phyloP scores from a whole-genome alignment of 1,139 yeast genomes.

The Kodamaea derodonti region DNA sequence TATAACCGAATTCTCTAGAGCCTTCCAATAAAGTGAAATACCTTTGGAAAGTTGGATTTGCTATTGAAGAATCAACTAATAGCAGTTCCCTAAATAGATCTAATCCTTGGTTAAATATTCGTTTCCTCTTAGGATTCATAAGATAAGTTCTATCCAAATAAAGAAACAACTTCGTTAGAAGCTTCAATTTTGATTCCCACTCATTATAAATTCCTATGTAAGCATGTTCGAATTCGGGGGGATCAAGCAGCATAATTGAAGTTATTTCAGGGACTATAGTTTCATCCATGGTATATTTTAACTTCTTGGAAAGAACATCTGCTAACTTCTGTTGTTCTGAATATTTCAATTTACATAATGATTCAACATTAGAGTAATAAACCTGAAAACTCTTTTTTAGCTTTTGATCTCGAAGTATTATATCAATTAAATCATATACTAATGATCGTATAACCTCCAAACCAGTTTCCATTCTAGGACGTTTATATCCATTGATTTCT shows the following conservation, averaged over 20 bases:
- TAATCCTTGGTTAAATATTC: slow-evolving; percentile 6
- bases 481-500: slow-evolving; percentile 9
- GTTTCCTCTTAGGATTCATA: slow-evolving; percentile 22
- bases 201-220: slow-evolving; percentile 18
- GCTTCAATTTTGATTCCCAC: slow-evolving; percentile 25
- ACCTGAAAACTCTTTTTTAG: slow-evolving; percentile 23
- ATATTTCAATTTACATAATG: slow-evolving; percentile 31
- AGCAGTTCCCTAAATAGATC: slow-evolving; percentile 6
- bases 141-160: slow-evolving; percentile 36
- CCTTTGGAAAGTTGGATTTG: slow-evolving; percentile 3
- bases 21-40: slow-evolving; percentile 10
- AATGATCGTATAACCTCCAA: slow-evolving; percentile 7
- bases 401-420: slow-evolving; percentile 17
- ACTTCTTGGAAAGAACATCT: slow-evolving; percentile 9
- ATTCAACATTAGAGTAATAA: slow-evolving; percentile 29
- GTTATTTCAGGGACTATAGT: slow-evolving; percentile 2
- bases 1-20: slow-evolving; percentile 1
- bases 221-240: slow-evolving; percentile 1
- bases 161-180: slow-evolving; percentile 29
- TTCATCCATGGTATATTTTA: slow-evolving; percentile 12
- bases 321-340: slow-evolving; percentile 30
- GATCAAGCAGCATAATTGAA: slow-evolving; percentile 5
- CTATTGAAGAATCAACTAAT: slow-evolving; percentile 1
- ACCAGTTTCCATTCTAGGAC: slow-evolving; percentile 4
- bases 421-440: slow-evolving; percentile 15